A percentile compares a stretch with the other conserved stretches of the same genome.
These are phyloP conservation scores for Bolboschoenus planiculmis DNA, from an alignment of 176 grass and related monocot species.

Conservation along the genomic window DNA sequence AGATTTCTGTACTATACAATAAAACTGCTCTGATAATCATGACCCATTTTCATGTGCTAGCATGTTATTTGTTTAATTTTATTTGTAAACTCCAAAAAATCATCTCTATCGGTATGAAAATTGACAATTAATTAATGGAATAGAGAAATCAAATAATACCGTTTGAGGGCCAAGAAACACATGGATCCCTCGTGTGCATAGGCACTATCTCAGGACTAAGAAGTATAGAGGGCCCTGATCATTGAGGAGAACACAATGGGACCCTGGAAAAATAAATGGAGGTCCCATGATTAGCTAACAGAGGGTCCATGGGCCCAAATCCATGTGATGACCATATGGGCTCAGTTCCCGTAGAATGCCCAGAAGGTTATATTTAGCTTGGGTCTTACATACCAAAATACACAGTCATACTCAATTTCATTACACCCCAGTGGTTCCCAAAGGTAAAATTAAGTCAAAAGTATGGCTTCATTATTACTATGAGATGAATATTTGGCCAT, in stretches of 20 bases:
- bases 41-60: neutral
- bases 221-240: neutral
- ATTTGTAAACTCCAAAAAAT: neutral
- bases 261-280: neutral
- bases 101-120: neutral
- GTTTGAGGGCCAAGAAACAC: neutral
- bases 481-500: neutral
- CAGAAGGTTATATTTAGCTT: neutral
- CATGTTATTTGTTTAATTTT: neutral
- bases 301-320: constrained; percentile 2
- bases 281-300: neutral
- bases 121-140: neutral
- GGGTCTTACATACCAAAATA: neutral
- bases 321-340: constrained; percentile 23
- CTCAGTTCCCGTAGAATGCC: neutral
- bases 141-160: neutral
- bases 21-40: neutral
- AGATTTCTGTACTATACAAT: neutral
- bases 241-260: neutral
- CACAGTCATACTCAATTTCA: neutral
- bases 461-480: neutral
- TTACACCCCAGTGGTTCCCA: neutral
- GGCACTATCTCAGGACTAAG: neutral
- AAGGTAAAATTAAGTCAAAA: neutral
- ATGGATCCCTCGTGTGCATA: neutral